Conservation (phyloP, 352 stramenopile genomes). For the Elongisporangium anandrum region DNA sequence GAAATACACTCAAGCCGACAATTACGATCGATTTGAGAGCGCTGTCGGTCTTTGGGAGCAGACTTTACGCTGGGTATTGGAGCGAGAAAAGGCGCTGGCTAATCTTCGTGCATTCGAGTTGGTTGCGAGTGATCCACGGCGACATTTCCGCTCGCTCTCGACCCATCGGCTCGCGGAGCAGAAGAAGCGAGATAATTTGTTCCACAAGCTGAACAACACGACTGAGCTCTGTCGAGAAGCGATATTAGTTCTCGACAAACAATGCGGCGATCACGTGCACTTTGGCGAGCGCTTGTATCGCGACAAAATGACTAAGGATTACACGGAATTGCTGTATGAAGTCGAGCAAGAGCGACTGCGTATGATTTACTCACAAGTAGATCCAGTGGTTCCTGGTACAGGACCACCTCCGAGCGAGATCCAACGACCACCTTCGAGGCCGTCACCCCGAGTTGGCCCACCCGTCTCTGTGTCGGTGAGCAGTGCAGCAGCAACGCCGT, state of each 20-base stretch:
- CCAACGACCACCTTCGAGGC: background rate
- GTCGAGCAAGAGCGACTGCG: constrained; percentile 66
- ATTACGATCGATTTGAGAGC: constrained; percentile 54
- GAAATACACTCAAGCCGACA: constrained; percentile 60
- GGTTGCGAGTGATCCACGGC: constrained; percentile 59
- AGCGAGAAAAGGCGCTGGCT: constrained; percentile 39
- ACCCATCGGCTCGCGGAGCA: constrained; percentile 58
- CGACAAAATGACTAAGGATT: constrained; percentile 78
- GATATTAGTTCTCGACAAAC: constrained; percentile 39
- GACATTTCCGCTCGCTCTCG: constrained; percentile 66
- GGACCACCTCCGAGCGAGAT: background rate
- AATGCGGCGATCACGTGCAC: constrained; percentile 37
- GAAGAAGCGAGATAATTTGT: constrained; percentile 57
- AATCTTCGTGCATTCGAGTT: constrained; percentile 44
- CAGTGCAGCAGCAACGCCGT: background rate
- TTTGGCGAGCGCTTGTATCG: constrained; percentile 39
- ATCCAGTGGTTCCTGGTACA: constrained; percentile 4
- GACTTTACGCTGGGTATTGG: constrained; percentile 27
- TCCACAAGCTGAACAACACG: constrained; percentile 47
- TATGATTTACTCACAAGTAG: constrained; percentile 45
- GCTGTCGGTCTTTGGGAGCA: constrained; percentile 67
- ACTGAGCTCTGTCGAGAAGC: constrained; percentile 40
- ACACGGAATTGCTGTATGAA: constrained; percentile 65
- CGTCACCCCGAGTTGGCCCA: background rate
- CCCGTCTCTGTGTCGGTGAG: background rate